phyloP scores from a whole-genome alignment of 495 filamentous ascomycete species.

The Podospora conica region DNA sequence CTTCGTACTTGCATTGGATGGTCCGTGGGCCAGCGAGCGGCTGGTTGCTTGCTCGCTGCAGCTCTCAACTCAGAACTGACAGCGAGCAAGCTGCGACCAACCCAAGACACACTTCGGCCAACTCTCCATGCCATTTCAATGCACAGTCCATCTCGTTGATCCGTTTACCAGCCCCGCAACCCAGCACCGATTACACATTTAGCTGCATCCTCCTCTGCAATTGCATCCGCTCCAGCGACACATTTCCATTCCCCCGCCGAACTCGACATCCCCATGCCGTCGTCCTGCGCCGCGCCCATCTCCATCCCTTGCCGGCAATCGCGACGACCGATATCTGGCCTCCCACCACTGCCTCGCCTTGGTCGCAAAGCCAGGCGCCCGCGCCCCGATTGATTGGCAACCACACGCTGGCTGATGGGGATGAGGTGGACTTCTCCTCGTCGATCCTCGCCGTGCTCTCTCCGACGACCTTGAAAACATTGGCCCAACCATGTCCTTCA shows the following conservation, averaged over 20 bases:
- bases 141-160: background rate
- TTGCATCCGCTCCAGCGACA: background rate
- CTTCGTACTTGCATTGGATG: too few species aligned
- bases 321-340: background rate
- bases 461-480: background rate
- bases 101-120: background rate
- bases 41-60: background rate
- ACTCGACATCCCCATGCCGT: background rate
- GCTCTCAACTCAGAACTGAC: background rate
- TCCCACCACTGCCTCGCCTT: background rate
- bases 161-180: background rate
- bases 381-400: background rate
- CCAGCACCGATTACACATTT: background rate
- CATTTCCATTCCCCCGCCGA: background rate
- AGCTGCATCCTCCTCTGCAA: background rate
- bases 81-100: background rate
- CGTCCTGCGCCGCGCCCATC: background rate
- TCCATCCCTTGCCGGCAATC: background rate
- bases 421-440: background rate
- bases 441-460: background rate
- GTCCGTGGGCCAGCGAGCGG: too few species aligned
- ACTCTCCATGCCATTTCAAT: too few species aligned
- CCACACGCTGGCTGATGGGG: background rate
- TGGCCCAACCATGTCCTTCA: constrained; percentile 42
- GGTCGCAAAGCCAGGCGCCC: background rate